A percentile compares a stretch with the other conserved stretches of the same genome.
phyloP scores from a whole-genome alignment of 805 yeast genomes.

The Ogataea naganishii region DNA sequence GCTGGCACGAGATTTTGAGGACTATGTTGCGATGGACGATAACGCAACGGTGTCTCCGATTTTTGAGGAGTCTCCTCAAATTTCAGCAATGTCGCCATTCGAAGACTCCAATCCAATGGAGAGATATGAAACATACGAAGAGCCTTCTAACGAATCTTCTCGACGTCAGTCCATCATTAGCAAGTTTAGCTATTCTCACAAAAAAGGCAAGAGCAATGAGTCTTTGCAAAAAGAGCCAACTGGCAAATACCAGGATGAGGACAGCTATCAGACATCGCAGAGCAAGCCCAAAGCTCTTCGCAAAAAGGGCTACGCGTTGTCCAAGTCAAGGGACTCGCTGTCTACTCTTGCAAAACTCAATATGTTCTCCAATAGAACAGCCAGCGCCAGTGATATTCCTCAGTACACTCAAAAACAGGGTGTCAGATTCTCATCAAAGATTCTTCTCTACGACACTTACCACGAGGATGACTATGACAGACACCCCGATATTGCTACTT shows the following conservation, averaged over 20 bases:
- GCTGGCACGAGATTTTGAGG: too few relatives aligned
- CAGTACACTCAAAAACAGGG: constrained; percentile 4
- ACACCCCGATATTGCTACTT: constrained; percentile 86
- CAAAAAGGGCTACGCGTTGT: constrained; percentile 2
- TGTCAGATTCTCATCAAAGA: constrained; percentile 65
- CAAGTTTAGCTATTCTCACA: neutral
- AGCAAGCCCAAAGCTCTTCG: constrained; percentile 11
- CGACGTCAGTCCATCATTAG: neutral
- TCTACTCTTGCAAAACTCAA: constrained; percentile 2
- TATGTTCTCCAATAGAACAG: constrained; percentile 1
- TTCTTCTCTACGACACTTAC: constrained; percentile 79
- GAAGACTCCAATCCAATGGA: too few relatives aligned
- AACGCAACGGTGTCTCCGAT: too few relatives aligned
- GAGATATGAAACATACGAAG: too few relatives aligned
- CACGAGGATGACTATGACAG: constrained; percentile 82
- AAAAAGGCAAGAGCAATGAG: neutral
- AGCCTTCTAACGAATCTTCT: too few relatives aligned
- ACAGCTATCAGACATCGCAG: constrained; percentile 12
- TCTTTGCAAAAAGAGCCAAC: constrained; percentile 7
- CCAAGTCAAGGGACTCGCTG: constrained; percentile 2
- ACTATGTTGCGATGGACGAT: too few relatives aligned
- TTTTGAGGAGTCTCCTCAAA: too few relatives aligned
- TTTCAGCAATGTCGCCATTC: too few relatives aligned
- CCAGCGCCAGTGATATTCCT: neutral
- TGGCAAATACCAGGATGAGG: constrained; percentile 9